phyloP scores from a whole-genome alignment of 495 filamentous ascomycete species.

The Annulohypoxylon maeteangense region DNA sequence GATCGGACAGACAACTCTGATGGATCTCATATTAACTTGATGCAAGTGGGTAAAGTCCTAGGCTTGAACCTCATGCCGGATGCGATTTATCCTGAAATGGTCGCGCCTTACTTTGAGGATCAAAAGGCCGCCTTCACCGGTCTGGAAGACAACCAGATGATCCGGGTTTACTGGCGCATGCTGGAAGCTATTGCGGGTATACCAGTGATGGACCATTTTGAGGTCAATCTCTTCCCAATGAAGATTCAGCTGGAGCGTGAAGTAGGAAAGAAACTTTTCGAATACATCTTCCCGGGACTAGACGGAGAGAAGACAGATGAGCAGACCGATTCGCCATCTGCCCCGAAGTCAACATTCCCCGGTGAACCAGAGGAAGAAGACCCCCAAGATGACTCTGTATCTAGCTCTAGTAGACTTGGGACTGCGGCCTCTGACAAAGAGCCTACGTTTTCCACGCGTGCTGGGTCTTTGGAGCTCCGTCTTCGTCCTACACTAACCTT shows the following conservation, averaged over 20 bases:
- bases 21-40: slow-evolving; percentile 91
- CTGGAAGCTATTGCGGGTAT: slow-evolving; percentile 98
- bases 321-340: slow-evolving; percentile 79
- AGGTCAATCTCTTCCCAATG: slow-evolving; percentile 91
- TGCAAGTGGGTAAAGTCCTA: slow-evolving; percentile 84
- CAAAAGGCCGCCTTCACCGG: slow-evolving; percentile 62
- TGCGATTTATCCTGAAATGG: slow-evolving; percentile 94
- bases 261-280: slow-evolving; percentile 92
- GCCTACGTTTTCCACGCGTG: slow-evolving; percentile 60
- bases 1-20: slow-evolving; percentile 96
- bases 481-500: slow-evolving; percentile 80
- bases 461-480: slow-evolving; percentile 78
- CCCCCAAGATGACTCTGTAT: slow-evolving; percentile 54
- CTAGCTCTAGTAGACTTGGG: slow-evolving; percentile 46
- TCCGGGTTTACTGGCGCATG: slow-evolving; percentile 96
- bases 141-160: slow-evolving; percentile 72
- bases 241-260: slow-evolving; percentile 95
- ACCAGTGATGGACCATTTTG: slow-evolving; percentile 96
- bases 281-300: slow-evolving; percentile 93
- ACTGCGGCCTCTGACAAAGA: slow-evolving; percentile 51
- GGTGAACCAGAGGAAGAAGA: slow-evolving; percentile 73
- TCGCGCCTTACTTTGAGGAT: slow-evolving; percentile 84
- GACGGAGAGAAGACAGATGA: slow-evolving; percentile 54
- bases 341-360: slow-evolving; percentile 79
- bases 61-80: slow-evolving; percentile 89